Conservation (phyloP, 2,329 filamentous ascomycete species). For the Alternaria gansuensis region DNA sequence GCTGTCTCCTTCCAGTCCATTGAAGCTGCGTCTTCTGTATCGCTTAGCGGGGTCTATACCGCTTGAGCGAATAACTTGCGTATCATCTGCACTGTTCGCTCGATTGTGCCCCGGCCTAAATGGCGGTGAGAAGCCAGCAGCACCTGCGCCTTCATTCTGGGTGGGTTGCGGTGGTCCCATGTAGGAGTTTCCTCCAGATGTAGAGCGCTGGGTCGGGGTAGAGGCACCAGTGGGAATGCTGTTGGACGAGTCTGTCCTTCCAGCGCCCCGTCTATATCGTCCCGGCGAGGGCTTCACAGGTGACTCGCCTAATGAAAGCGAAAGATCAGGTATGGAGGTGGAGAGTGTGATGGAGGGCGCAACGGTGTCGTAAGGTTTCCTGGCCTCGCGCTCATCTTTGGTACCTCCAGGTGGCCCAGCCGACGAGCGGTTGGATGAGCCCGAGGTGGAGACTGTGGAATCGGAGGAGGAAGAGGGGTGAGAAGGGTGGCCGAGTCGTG, state of each 20-base stretch:
- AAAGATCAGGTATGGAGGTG: constrained; percentile 63
- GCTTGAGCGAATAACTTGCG: constrained; percentile 66
- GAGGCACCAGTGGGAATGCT: constrained; percentile 42
- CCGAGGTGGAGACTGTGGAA: constrained; percentile 59
- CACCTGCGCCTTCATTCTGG: constrained; percentile 64
- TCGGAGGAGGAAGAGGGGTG: constrained; percentile 55
- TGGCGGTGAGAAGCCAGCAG: constrained; percentile 29
- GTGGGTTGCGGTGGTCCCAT: constrained; percentile 65
- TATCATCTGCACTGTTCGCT: constrained; percentile 74
- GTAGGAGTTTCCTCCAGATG: constrained; percentile 52
- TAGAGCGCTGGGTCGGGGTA: constrained; percentile 47
- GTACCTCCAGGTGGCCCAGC: constrained; percentile 48
- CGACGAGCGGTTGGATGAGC: constrained; percentile 60
- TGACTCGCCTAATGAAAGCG: constrained; percentile 65
- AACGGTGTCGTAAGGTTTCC: constrained; percentile 49
- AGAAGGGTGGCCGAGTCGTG: constrained; percentile 48
- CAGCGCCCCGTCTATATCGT: constrained; percentile 77
- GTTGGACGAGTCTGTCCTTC: constrained; percentile 61
- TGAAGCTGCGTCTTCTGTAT: constrained; percentile 84
- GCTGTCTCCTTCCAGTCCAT: constrained; percentile 63
- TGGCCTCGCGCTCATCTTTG: constrained; percentile 61
- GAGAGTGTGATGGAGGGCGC: constrained; percentile 62
- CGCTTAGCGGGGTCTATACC: constrained; percentile 75
- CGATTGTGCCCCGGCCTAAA: constrained; percentile 61
- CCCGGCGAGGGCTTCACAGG: constrained; percentile 77